These are phyloP conservation scores for Tricholoma bakamatsutake DNA, from an alignment of 768 basidiomycete genomes.

Conservation along the genomic window DNA sequence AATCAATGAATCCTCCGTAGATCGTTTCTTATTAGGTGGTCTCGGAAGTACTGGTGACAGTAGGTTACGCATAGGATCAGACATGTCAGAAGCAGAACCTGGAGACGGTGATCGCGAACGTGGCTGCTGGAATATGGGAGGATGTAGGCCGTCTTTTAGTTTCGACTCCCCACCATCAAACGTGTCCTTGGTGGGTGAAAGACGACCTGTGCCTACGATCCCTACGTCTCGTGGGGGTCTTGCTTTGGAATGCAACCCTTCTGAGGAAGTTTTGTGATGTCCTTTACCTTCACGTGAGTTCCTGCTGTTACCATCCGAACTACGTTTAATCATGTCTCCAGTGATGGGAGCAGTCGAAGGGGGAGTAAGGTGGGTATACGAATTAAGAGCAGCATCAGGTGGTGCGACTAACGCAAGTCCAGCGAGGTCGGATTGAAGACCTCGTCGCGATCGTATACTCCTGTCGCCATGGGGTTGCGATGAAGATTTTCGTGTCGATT, in stretches of 20 bases:
- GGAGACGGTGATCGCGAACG: conserved; percentile 28
- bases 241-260: conserved; percentile 26
- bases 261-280: conserved; percentile 47
- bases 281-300: conserved; percentile 10
- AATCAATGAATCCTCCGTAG: conserved; percentile 24
- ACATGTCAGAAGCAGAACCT: conserved; percentile 12
- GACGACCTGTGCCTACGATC: conserved; percentile 39
- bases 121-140: conserved; percentile 29
- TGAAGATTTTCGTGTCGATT: conserved; percentile 22
- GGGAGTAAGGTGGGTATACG: conserved; percentile 49
- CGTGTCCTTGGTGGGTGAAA: conserved; percentile 7
- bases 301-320: background rate
- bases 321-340: conserved; percentile 11
- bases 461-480: conserved; percentile 22
- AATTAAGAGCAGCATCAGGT: conserved; percentile 54
- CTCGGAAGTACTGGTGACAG: conserved; percentile 18
- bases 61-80: conserved; percentile 26
- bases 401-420: conserved; percentile 68
- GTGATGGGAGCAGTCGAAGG: conserved; percentile 42
- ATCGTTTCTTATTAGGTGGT: conserved; percentile 5
- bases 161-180: conserved; percentile 12
- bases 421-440: conserved; percentile 32
- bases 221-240: conserved; percentile 33
- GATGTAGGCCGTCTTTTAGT: conserved; percentile 22
- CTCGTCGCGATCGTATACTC: conserved; percentile 34